Evolutionary conservation across 805 yeast species (phyloP).

Genomic region (Suhomyces prunicola): DNA sequence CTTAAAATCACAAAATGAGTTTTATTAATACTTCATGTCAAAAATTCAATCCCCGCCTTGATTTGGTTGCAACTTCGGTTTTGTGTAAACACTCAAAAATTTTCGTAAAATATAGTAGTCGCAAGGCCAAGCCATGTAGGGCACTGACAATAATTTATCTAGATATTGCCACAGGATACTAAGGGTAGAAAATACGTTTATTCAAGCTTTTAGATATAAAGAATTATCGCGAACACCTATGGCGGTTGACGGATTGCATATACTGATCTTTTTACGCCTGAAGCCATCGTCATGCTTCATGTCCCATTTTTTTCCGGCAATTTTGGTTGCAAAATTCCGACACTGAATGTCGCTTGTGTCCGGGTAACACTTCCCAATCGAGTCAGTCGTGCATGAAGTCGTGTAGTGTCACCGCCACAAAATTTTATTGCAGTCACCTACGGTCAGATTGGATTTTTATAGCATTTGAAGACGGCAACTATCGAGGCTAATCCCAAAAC

Average conservation of each 20-base stretch:
- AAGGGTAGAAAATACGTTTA: neutral
- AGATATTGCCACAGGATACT: neutral
- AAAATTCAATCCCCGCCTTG: neutral
- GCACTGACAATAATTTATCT: neutral
- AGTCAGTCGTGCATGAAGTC: constrained; percentile 3
- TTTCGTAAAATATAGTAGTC: neutral
- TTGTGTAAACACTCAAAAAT: neutral
- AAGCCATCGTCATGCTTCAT: neutral
- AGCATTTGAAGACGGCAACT: constrained; percentile 1
- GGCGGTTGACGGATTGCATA: neutral
- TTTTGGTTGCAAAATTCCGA: constrained; percentile 5
- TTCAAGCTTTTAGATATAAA: too few relatives aligned
- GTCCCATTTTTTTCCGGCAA: neutral
- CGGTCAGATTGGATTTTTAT: constrained; percentile 5
- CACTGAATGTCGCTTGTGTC: neutral
- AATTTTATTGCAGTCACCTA: constrained; percentile 8
- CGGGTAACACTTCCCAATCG: constrained; percentile 3
- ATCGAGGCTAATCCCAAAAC: neutral
- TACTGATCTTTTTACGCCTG: neutral
- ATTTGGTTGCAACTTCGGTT: neutral
- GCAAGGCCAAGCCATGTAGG: neutral
- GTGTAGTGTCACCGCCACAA: constrained; percentile 4
- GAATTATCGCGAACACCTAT: neutral
- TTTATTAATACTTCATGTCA: neutral
- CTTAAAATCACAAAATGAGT: neutral